Base-by-base conservation (phyloP, 2,329 filamentous ascomycete genomes). In the Neofusicoccum cordaticola region DNA sequence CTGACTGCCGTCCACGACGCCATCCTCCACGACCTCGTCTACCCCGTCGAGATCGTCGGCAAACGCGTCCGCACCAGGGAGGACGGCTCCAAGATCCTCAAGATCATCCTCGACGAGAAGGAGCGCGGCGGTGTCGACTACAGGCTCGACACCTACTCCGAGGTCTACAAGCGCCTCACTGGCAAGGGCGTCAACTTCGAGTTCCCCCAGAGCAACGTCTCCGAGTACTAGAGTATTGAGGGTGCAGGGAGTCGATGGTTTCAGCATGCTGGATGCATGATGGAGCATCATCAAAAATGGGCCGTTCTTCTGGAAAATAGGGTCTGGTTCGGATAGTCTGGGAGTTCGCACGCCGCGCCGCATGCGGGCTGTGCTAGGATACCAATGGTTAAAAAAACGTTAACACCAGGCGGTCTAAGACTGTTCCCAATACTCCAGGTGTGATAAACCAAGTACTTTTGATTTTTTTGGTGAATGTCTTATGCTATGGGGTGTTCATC, bases 21-120 rank as follows among this genome's bases (percentile, higher is more conserved):
- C 78, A 97, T 99, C 86, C 92, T 99, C 73, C 86, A 87, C 80
- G 95, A 99, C 83, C 92, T 99, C 79, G 95, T 97, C 86, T 99
- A 91, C 91, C 95, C 95, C 79, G 95, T 99, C 79, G 95, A 99
- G 91, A 99, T 99, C 74, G 95, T 99, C 76, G 95, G 95, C 85
- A 98, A 98, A 92, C 93, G 95, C 80, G 84, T 93, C 82, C 91
- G 95, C 83, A 98, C 95, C 86, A 94, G 96, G 86, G 94, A 98
- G 88, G 95, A 99, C 84, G 93, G 93, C 83, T 90, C 87, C 90
- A 98, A 98, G 91, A 85, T 92, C 80, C 89, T 98, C 84, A 99
- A 99, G 91, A 92, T 99, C 81, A 88, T 99, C 80, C 89, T 99
- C 68, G 95, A 99, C 83, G 95, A 98, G 91, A 99, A 99, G 92